A percentile compares a stretch with the other conserved stretches of the same genome.
Conservation (phyloP, 352 stramenopile species). For the Phytophthora palmivora region DNA sequence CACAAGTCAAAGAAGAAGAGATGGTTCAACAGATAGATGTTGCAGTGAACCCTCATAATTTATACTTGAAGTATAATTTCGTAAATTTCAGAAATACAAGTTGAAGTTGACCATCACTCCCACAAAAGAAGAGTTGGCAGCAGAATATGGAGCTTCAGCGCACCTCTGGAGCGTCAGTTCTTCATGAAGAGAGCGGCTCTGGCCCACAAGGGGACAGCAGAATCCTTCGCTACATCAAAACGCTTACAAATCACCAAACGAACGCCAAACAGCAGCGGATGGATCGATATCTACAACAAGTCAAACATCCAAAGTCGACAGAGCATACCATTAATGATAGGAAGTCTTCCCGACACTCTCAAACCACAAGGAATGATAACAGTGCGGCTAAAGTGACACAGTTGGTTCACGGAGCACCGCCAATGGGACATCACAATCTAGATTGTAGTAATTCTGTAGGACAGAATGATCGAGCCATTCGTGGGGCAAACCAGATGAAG, state of each 20-base stretch:
- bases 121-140: slow-evolving; percentile 32
- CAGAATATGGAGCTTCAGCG: slow-evolving; percentile 10
- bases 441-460: not conserved
- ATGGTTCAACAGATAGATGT: slow-evolving; percentile 49
- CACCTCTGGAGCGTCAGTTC: not conserved
- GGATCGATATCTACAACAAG: slow-evolving; percentile 41
- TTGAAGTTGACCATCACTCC: slow-evolving; percentile 65
- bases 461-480: not conserved
- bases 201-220: slow-evolving; percentile 33
- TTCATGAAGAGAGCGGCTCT: not conserved
- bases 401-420: too few relatives aligned
- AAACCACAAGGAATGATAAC: not conserved
- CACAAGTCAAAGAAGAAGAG: slow-evolving; percentile 68
- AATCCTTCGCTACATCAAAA: slow-evolving; percentile 59
- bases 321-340: not conserved
- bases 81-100: slow-evolving; percentile 26
- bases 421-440: too few relatives aligned
- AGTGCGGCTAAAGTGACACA: not conserved
- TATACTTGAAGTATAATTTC: slow-evolving; percentile 3
- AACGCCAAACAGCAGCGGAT: slow-evolving; percentile 58
- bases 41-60: not conserved
- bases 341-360: slow-evolving; percentile 2
- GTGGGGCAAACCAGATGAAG: not conserved
- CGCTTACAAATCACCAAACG: slow-evolving; percentile 50
- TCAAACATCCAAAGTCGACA: slow-evolving; percentile 21